Evolutionary conservation across 345 rosid genomes (phyloP), one percentile per base, ranked within the genome.

Genomic region (Euphorbia lathyris): DNA sequence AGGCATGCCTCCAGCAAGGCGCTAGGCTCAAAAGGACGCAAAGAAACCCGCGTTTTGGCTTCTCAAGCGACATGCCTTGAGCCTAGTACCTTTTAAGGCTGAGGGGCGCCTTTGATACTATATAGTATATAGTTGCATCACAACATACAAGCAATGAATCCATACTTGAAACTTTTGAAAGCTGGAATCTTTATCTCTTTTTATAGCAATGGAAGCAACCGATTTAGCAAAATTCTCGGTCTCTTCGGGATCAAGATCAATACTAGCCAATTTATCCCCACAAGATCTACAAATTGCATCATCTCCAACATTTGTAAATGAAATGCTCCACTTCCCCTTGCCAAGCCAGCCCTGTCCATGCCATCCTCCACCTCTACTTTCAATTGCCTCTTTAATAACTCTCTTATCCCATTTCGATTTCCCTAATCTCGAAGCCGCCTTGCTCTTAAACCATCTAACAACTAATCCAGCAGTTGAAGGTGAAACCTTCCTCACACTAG

Each of bases 341-440:
- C 91, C 95, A 60, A 89, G 72, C 95, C 92, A 89, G 55, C 90
- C 95, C 23, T 75, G 80, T 63, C 90, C 90, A 65, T 87, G 95
- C 88, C 91, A 87, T 30, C 95, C 91, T 70, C 90, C 95, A 53
- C 91, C 95, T 63, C 80, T 74, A 77, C 74, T 80, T 77, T 60
- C 73, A 25, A 84, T 74, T 45, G 80, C 80, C 72, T 81, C 80
- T 64, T 68, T 72, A 57, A 87, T 65, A 19, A 72, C 67, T 40
- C 72, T 68, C n/a, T 23, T 64, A 58, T 81, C 81, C 84, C 84
- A 80, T 71, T 76, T 84, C 67, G 53, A 71, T 71, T 85, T 84
- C 75, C 90, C 91, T 7, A 83, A 62, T 72, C 75, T 74, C 12
- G 87, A 83, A 42, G 88, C 90, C 55, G 69, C 76, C 68, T 67